Base-by-base conservation (phyloP, 371 early-diverging fungal species). In the Zopfochytrium polystomum region DNA sequence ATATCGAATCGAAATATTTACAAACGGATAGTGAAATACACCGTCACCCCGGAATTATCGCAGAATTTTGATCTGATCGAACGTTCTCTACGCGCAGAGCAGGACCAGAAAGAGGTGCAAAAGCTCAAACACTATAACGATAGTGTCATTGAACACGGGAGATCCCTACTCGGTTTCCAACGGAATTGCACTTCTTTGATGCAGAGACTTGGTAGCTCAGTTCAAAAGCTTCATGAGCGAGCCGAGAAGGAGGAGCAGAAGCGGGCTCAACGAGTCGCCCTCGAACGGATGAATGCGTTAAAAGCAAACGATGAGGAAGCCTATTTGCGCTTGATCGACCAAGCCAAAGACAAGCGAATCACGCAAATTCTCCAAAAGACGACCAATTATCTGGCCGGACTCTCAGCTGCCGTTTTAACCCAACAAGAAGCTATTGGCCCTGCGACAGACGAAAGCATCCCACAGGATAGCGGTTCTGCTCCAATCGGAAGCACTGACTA, bases 301-400 rank as follows among this genome's bases (percentile, higher is more conserved):
- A 88, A 89, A 67, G 84, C 86, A 55, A 91, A 92, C 78, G 92
- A 96, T 77, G 98, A 97, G 74, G 93, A 91, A 58, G 95, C 91
- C 0, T 96, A 97, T 72, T 72, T 95, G 67, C 88, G 90, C 67
- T 84, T 97, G 49, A 82, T 97, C 58, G 93, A 93, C 71, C 79
- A 93, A 74, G 87, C 89, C 27, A 97, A 97, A 73, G 93, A 96
- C 70, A 93, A 89, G 20, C 92, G 96, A 68, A 85, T 96, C 59
- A 86, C 90, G 22, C 85, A 91, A 66, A 70, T 97, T 60, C 73
- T 97, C 49, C 70, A 77, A 54, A 95, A 96, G 76, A 97, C 98
- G 1, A 87, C 91, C 65, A 58, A 81, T 34, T 97, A 90, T 73
- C 80, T 97, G 27, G 79, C 80, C 6, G 84, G 84, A n/a, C 77